phyloP scores from a whole-genome alignment of 2,329 filamentous ascomycete species.

The Epichloe glyceriae region DNA sequence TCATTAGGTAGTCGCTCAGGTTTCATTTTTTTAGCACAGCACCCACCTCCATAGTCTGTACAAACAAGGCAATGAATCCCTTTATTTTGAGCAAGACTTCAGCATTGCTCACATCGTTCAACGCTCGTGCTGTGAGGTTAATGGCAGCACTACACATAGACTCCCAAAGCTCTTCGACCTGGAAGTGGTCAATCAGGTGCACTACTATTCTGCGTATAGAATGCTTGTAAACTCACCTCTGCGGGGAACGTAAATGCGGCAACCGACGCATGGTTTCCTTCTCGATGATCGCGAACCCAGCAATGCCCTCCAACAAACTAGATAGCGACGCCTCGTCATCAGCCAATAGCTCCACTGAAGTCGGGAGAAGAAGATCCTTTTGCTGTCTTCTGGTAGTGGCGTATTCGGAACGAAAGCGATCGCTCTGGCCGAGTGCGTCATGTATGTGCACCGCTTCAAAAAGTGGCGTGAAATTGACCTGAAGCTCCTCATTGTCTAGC shows the following conservation, averaged over 20 bases:
- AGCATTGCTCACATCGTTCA: constrained; percentile 72
- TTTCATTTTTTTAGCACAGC: constrained; percentile 39
- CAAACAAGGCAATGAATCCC: constrained; percentile 82
- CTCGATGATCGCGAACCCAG: constrained; percentile 93
- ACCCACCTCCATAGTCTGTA: constrained; percentile 89
- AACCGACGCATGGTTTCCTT: constrained; percentile 82
- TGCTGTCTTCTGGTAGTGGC: constrained; percentile 81
- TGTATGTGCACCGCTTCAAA: constrained; percentile 96
- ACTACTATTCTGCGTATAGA: not conserved
- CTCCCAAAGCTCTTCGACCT: constrained; percentile 98
- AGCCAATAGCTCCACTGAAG: constrained; percentile 60
- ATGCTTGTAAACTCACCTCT: constrained; percentile 48
- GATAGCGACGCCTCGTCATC: constrained; percentile 82
- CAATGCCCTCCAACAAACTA: constrained; percentile 81
- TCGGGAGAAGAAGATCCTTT: constrained; percentile 78
- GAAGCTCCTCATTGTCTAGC: constrained; percentile 85
- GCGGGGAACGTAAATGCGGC: constrained; percentile 69
- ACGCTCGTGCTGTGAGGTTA: constrained; percentile 63
- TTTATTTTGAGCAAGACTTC: constrained; percentile 92
- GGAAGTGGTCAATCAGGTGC: not conserved
- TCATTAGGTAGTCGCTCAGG: constrained; percentile 57
- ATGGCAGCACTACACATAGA: constrained; percentile 90
- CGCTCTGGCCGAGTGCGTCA: constrained; percentile 81
- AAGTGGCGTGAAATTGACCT: constrained; percentile 86
- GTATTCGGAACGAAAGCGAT: constrained; percentile 84